Evolutionary conservation across 148 eudicot genomes (phyloP).

Genomic region (Camellia lanceoleosa): DNA sequence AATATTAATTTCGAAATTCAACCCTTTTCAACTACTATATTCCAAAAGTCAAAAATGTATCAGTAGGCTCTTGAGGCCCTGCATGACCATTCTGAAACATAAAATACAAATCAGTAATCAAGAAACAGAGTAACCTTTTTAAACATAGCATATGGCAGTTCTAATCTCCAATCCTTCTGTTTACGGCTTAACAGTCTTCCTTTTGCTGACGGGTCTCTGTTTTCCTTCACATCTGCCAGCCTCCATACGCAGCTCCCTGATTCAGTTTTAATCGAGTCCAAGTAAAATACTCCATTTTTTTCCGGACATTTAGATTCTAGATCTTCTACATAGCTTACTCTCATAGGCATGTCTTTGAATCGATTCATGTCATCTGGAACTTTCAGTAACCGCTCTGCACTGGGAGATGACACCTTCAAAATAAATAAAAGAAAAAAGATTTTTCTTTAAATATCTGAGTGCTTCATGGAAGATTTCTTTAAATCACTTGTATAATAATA

Average conservation of each 20-base stretch:
- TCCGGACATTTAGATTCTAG: slow-evolving; percentile 35
- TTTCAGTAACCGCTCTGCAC: slow-evolving; percentile 77
- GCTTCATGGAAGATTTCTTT: too few species aligned
- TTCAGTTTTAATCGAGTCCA: slow-evolving; percentile 65
- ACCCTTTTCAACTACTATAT: neutral
- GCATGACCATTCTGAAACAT: neutral
- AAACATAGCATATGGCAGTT: slow-evolving; percentile 50
- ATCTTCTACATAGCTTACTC: slow-evolving; percentile 48
- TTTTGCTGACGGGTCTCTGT: slow-evolving; percentile 71
- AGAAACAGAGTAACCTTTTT: slow-evolving; percentile 64
- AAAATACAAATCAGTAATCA: slow-evolving; percentile 25
- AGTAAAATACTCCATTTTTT: slow-evolving; percentile 57
- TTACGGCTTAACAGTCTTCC: slow-evolving; percentile 84
- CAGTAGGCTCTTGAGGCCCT: neutral
- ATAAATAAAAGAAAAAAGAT: neutral
- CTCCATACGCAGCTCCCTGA: slow-evolving; percentile 67
- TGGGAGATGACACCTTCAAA: slow-evolving; percentile 88
- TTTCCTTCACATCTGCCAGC: slow-evolving; percentile 86
- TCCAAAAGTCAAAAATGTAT: neutral
- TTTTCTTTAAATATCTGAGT: neutral
- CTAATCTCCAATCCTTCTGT: slow-evolving; percentile 77
- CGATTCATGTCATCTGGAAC: slow-evolving; percentile 75
- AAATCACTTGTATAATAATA: too few species aligned
- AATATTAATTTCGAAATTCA: neutral
- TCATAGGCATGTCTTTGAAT: slow-evolving; percentile 79